phyloP scores from a whole-genome alignment of 2,329 filamentous ascomycete genomes.

The Intubia oerlemansii region DNA sequence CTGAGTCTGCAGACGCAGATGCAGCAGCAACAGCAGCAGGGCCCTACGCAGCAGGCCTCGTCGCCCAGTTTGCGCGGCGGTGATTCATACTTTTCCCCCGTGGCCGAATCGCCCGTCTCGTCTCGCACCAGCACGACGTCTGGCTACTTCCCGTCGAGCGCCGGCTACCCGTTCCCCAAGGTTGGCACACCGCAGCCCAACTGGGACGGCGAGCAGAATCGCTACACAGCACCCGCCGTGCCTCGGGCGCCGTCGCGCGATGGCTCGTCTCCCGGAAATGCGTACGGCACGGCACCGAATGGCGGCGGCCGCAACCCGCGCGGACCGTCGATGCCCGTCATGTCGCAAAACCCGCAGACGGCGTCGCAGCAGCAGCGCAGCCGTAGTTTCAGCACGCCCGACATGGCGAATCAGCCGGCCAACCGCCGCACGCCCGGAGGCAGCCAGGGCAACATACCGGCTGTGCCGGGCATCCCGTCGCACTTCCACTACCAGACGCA shows the following conservation, averaged over 20 bases:
- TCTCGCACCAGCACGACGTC: constrained; percentile 57
- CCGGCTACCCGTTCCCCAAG: constrained; percentile 48
- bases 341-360: constrained; percentile 31
- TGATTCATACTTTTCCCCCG: constrained; percentile 91
- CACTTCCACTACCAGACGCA: constrained; percentile 41
- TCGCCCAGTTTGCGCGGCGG: constrained; percentile 41
- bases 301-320: constrained; percentile 41
- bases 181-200: constrained; percentile 44
- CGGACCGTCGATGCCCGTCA: constrained; percentile 59
- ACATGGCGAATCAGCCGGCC: constrained; percentile 60
- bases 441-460: constrained; percentile 35
- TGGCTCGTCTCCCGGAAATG: constrained; percentile 40
- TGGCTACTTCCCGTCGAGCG: constrained; percentile 41
- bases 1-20: constrained; percentile 48
- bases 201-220: constrained; percentile 45
- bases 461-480: constrained; percentile 55
- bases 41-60: constrained; percentile 16
- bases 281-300: constrained; percentile 37
- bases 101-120: constrained; percentile 56
- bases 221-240: constrained; percentile 78
- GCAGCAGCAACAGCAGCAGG: constrained; percentile 6
- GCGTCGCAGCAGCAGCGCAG: constrained; percentile 45
- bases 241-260: constrained; percentile 64
- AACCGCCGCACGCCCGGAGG: constrained; percentile 33
- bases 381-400: constrained; percentile 85